Evolutionary conservation across 768 basidiomycete genomes (phyloP).

Genomic region (Boletellus ananas): DNA sequence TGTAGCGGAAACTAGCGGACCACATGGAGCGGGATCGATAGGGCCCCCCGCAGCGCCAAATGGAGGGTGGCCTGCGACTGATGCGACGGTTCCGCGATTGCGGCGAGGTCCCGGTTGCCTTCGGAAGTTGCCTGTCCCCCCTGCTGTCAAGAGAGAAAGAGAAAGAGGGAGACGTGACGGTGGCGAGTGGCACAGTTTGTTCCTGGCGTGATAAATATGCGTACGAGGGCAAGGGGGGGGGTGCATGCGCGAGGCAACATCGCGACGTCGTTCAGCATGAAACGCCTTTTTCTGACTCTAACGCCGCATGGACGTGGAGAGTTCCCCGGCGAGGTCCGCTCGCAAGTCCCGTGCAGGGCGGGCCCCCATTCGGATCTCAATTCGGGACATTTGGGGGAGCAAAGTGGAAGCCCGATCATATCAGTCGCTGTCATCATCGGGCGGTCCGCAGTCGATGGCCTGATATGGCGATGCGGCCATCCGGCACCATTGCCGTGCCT

Average conservation of each 20-base stretch:
- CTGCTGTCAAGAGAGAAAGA: background rate
- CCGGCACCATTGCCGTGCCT: slow-evolving; percentile 14
- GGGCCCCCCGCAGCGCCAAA: slow-evolving; percentile 3
- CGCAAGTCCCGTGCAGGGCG: slow-evolving; percentile 17
- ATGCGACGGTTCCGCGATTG: slow-evolving; percentile 18
- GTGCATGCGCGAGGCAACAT: slow-evolving; percentile 1
- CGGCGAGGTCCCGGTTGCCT: slow-evolving; percentile 6
- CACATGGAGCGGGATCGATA: slow-evolving; percentile 19
- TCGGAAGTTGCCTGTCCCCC: background rate
- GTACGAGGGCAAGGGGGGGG: background rate
- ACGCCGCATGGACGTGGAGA: slow-evolving; percentile 17
- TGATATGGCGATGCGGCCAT: background rate
- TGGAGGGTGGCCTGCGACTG: background rate
- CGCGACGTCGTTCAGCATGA: slow-evolving; percentile 10
- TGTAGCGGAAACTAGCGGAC: slow-evolving; percentile 19
- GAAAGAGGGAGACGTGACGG: background rate
- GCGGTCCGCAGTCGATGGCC: slow-evolving; percentile 8
- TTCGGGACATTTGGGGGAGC: slow-evolving; percentile 10
- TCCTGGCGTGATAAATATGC: background rate
- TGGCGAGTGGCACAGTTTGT: background rate
- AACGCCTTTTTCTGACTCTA: slow-evolving; percentile 19
- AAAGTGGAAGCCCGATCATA: slow-evolving; percentile 23
- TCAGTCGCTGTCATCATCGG: slow-evolving; percentile 10
- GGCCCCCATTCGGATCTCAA: slow-evolving; percentile 21
- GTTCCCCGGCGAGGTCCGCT: slow-evolving; percentile 25